phyloP scores from a whole-genome alignment of 805 yeast species.

The Blastobotrys mokoenaii region DNA sequence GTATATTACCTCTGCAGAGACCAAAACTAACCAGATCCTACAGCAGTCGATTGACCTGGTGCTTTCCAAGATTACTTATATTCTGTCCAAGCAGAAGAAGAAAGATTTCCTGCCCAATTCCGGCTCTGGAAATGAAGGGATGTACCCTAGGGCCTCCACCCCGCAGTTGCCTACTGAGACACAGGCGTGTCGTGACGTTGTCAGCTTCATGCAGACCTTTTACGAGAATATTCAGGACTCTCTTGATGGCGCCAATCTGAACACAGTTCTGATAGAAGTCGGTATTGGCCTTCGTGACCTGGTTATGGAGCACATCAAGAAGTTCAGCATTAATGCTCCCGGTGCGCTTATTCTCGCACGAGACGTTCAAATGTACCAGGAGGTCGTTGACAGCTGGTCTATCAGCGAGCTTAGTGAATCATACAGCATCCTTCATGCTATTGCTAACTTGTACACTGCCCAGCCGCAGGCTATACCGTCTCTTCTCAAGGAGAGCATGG shows the following conservation, averaged over 20 bases:
- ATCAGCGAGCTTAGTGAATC: conserved; percentile 51
- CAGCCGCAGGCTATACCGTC: conserved; percentile 74
- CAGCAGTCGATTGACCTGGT: conserved; percentile 48
- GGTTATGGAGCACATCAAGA: conserved; percentile 64
- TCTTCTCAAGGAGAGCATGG: conserved; percentile 71
- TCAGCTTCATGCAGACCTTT: conserved; percentile 41
- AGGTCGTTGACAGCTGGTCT: conserved; percentile 58
- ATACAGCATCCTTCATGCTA: conserved; percentile 66
- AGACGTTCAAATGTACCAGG: conserved; percentile 72
- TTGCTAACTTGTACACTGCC: conserved; percentile 77
- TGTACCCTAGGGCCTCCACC: neutral
- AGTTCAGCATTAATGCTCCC: conserved; percentile 63
- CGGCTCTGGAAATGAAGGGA: conserved; percentile 11
- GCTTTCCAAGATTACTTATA: conserved; percentile 40
- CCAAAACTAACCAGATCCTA: conserved; percentile 54
- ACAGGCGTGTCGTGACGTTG: conserved; percentile 56
- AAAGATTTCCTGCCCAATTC: conserved; percentile 53
- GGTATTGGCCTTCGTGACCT: conserved; percentile 52
- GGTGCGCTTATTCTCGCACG: conserved; percentile 81
- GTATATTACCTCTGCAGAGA: conserved; percentile 52
- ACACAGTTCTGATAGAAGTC: conserved; percentile 42
- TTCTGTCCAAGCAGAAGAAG: conserved; percentile 59
- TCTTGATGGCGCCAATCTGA: conserved; percentile 41
- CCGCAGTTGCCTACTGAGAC: conserved; percentile 38
- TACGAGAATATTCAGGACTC: conserved; percentile 33